Base-by-base conservation (phyloP, 805 yeast genomes). In the Candida silvatica region DNA sequence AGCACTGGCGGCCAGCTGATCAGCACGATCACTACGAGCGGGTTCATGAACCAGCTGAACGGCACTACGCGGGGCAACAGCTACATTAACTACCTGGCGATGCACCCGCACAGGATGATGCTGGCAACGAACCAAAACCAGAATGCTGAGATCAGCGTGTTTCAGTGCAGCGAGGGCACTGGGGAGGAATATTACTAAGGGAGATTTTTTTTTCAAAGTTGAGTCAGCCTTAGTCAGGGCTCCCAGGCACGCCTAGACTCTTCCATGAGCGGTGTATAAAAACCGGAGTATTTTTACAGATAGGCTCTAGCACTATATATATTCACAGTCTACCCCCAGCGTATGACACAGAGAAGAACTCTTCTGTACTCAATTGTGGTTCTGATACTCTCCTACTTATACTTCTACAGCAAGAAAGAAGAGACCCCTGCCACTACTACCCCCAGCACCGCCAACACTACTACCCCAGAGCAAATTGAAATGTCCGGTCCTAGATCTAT, bases 21-120 rank as follows among this genome's bases (percentile, higher is more conserved):
- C 5, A 62, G 84, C 1, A 67, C 71, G 7, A 71, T 88, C 44
- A 42, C 42, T n/a, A 54, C 40, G 40, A 35, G 37, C n/a, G 46
- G 56, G 1, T 52, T 53, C 30, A 62, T 48, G 66, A 71, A 25
- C 59, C 62, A 49, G 59, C 62, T 45, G 61, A 69, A 48, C 55
- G 70, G 56, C 42, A 37, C 67, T n/a, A 64, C 61, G 32, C 46
- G 74, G 40, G 65, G 66, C 4, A 62, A 68, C 17, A 61, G 59
- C 37, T 81, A 79, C 44, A 66, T 88, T 29, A 75, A 86, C 2
- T 66, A 78, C 3, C 54, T 86, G 43, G 66, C 80, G 0, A 74
- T 92, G 49, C 98, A 92, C 54, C 98, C 98, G 2, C 98, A 92
- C 53, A 66, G 90, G 43, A 85, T 92, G 95, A 74, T 85, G 73